Base-by-base conservation (phyloP, 257 asterid species). In the Solanum boliviense region DNA sequence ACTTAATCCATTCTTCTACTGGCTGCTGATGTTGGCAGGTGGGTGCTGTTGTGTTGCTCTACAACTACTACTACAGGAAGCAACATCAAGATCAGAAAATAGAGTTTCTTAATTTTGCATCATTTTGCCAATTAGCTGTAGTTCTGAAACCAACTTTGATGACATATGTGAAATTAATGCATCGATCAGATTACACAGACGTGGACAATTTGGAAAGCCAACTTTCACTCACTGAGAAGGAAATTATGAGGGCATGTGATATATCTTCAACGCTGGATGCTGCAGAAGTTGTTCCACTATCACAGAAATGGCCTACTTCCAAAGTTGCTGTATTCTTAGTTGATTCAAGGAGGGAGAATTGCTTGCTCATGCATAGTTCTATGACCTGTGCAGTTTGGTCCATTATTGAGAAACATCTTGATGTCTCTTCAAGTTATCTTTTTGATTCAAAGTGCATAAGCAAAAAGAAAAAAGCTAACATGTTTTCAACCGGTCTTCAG, bases 21-120 rank as follows among this genome's bases (percentile, higher is more conserved):
- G 34, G 12, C 38, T 87, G 44, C 58, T 79, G 86, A 44, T 34
- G 39, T 84, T 56, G 86, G 79, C 83, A 90, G 91, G 72, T 90
- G 81, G 87, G 88, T 81, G 89, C 90, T 70, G 90, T 90, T 41
- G 90, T 90, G 73, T 90, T 88, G 46, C 90, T 90, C 85, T 90
- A 86, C 83, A 90, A 90, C 76, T 88, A 85, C 81, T 90, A 85
- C 56, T 86, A 87, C n/a, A 75, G 91, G 84, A 87, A 89, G 84
- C 84, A 21, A 68, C 70, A 87, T 46, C 91, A 34, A 60, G 85
- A 46, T 46, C 70, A 48, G 32, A 39, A 78, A 71, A 18, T 35
- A 23, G 85, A 85, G 84, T 75, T 85, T 65, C 85, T 90, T 7
- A 52, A 32, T 56, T 87, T 90, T 67, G 86, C 41, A 60, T 90